Evolutionary conservation across 352 stramenopile species (phyloP).

Genomic region (Globisporangium abappressorium): DNA sequence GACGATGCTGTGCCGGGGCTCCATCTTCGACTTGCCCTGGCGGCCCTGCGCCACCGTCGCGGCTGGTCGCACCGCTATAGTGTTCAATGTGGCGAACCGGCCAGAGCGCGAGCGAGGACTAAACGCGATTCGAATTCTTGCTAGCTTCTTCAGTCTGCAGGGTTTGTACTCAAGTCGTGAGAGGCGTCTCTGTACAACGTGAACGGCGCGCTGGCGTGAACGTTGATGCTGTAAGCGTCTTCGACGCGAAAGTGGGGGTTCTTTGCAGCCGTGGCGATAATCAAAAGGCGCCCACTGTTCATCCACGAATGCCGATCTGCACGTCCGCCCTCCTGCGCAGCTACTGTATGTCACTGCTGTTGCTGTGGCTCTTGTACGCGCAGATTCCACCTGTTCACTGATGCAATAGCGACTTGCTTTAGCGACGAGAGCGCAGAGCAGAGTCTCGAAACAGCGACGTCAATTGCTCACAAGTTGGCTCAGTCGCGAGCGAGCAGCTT

Average conservation of each 20-base stretch:
- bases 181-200: not conserved
- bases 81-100: not conserved
- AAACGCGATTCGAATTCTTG: not conserved
- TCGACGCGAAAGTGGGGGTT: not conserved
- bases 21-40: not conserved
- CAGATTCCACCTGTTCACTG: not conserved
- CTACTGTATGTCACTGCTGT: not conserved
- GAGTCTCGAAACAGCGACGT: not conserved
- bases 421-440: not conserved
- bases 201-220: not conserved
- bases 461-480: not conserved
- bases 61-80: conserved; percentile 4
- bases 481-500: not conserved
- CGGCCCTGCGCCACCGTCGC: not conserved
- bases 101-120: not conserved
- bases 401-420: not conserved
- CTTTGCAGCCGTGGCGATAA: not conserved
- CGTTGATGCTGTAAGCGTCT: not conserved
- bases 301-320: not conserved
- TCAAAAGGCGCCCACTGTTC: not conserved
- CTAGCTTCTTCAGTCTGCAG: not conserved
- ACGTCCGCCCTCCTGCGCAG: not conserved
- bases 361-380: not conserved
- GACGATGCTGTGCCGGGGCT: conserved; percentile 20
- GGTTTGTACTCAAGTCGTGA: not conserved